Evolutionary conservation across 345 rosid genomes (phyloP).

Genomic region (Citrus australasica): DNA sequence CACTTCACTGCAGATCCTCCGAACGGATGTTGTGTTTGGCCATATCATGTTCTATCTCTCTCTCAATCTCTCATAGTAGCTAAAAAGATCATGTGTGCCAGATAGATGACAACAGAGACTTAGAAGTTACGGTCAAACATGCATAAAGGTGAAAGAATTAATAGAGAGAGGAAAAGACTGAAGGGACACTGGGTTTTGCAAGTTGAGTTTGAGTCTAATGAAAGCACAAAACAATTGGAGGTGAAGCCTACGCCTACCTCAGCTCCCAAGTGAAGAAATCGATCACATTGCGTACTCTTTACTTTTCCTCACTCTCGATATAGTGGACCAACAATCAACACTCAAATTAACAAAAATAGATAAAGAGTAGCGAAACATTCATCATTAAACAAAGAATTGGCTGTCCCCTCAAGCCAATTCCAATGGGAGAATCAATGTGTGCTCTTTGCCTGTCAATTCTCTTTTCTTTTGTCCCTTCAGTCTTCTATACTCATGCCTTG

Average conservation of each 20-base stretch:
- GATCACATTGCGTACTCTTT: constrained; percentile 47
- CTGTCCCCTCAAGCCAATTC: constrained; percentile 20
- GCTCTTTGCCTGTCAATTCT: constrained; percentile 19
- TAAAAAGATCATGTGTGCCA: no score
- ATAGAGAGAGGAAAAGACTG: background rate
- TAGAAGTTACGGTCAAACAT: background rate
- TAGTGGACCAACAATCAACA: constrained; percentile 14
- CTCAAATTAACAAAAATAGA: background rate
- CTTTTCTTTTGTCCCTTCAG: constrained; percentile 7
- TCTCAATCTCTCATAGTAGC: no score
- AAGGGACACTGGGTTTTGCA: background rate
- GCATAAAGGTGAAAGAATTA: background rate
- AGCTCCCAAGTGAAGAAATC: constrained; percentile 36
- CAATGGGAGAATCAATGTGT: constrained; percentile 22
- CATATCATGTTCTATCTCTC: background rate
- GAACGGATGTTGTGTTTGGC: no score
- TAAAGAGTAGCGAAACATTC: constrained; percentile 15
- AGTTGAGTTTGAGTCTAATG: constrained; percentile 4
- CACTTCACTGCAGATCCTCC: no score
- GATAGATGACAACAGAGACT: background rate
- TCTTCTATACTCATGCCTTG: constrained; percentile 2
- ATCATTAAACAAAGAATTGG: constrained; percentile 21
- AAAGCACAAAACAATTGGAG: constrained; percentile 1
- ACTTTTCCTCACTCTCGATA: constrained; percentile 14
- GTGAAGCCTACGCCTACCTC: constrained; percentile 3